Base-by-base conservation (phyloP, 2,329 filamentous ascomycete species). In the Gnomoniopsis smithogilvyi region DNA sequence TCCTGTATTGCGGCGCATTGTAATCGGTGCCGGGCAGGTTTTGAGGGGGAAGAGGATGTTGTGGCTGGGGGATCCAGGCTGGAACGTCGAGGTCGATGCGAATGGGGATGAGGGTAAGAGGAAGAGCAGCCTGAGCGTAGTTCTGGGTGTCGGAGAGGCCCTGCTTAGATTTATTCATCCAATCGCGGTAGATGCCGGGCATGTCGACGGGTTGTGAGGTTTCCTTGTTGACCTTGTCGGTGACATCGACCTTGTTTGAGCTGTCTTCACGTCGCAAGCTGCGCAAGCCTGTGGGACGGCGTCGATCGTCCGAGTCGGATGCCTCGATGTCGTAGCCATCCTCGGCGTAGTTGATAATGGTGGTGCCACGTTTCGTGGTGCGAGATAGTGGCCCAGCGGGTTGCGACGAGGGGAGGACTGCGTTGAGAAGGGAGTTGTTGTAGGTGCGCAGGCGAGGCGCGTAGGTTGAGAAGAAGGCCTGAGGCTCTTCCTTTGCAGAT, bases 361-460 rank as follows among this genome's bases (percentile, higher is more conserved):
- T 95, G 2, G 95, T 98, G 59, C 95, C 95, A 74, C 95, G 89
- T 79, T 99, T 98, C 10, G 95, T 98, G n/a, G 91, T 96, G 71
- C 94, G 86, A 67, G 91, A 83, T 61, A 84, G 78, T 43, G 88
- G 84, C 24, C 86, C 87, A 2, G 84, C 74, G n/a, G 85, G 82
- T 59, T 80, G 79, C 65, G 87, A 82, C 63, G 86, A 87, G 57
- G 89, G 90, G 62, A 94, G 84, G 63, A 95, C 87, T 38, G 94
- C 93, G 24, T 91, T 91, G 62, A 97, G 84, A 57, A 98, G 86
- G 41, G 94, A 91, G 78, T 98, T 98, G 73, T 89, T 91, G 78
- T 96, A 97, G 64, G 87, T 85, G 71, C 94, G 91, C 70, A 98
- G 78, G 69, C 94, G 90, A 64, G 94, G 91, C 74, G 94, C 92